Evolutionary conservation across 371 early-diverging fungal species (phyloP).

Genomic region (Blastocladiella emersonii): DNA sequence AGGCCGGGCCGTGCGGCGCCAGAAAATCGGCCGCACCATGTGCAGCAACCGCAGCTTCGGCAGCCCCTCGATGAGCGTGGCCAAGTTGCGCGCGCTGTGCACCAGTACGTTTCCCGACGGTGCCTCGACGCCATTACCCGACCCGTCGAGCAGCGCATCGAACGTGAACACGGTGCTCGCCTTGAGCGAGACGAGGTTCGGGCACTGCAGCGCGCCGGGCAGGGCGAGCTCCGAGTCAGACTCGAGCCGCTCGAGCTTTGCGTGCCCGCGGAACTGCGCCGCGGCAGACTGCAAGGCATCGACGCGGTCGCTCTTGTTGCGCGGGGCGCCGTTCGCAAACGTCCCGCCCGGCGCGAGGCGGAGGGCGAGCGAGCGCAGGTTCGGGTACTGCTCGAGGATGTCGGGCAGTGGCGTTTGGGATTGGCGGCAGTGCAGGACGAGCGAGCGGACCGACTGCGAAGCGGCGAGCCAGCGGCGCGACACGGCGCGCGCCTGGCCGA

Average conservation of each 20-base stretch:
- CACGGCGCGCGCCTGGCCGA: too few relatives aligned
- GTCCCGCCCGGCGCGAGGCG: too few relatives aligned
- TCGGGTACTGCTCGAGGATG: too few relatives aligned
- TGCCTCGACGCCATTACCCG: neutral
- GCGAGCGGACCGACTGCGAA: too few relatives aligned
- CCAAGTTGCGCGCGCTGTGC: neutral
- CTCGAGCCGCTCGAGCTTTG: neutral
- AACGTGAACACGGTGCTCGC: neutral
- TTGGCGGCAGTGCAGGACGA: too few relatives aligned
- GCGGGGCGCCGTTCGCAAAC: too few relatives aligned
- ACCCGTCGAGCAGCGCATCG: neutral
- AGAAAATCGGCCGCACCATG: constrained; percentile 2
- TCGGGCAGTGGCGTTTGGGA: too few relatives aligned
- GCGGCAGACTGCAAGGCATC: neutral
- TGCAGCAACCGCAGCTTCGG: neutral
- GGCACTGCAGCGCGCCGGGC: constrained; percentile 4
- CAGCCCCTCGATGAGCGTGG: neutral
- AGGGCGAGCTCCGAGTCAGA: constrained; percentile 3
- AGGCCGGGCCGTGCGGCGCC: neutral
- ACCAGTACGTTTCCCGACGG: too few relatives aligned
- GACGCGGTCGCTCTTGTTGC: neutral
- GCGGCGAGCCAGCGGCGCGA: too few relatives aligned
- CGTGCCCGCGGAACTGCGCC: constrained; percentile 3
- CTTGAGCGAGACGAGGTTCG: neutral
- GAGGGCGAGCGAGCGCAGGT: too few relatives aligned